These are phyloP conservation scores for Nowakowskiella sp. DNA, from an alignment of 192 early-diverging fungal genomes.

Conservation along the genomic window DNA sequence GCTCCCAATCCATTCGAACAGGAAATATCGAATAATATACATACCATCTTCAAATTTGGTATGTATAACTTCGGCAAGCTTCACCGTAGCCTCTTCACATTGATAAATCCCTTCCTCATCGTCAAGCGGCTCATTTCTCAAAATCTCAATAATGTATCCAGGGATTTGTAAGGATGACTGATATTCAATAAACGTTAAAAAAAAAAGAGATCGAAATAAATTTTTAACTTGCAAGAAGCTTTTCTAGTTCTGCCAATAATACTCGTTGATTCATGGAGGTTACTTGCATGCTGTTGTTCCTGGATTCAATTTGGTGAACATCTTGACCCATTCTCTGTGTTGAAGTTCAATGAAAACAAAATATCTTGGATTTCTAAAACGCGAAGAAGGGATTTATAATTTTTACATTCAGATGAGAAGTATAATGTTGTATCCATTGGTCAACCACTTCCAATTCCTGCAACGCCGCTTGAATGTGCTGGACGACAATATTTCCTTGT, in stretches of 20 bases:
- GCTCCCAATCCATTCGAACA: slow-evolving; percentile 10
- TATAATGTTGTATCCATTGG: slow-evolving; percentile 77
- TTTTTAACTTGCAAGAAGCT: slow-evolving; percentile 51
- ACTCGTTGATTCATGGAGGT: slow-evolving; percentile 82
- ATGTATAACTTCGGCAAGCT: slow-evolving; percentile 23
- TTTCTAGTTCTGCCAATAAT: slow-evolving; percentile 78
- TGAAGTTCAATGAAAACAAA: slow-evolving; percentile 3
- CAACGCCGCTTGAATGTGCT: slow-evolving; percentile 77
- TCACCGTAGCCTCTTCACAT: slow-evolving; percentile 35
- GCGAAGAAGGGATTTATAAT: neutral
- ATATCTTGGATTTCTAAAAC: neutral
- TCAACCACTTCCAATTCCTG: slow-evolving; percentile 78
- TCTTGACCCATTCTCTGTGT: slow-evolving; percentile 84
- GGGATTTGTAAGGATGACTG: slow-evolving; percentile 25
- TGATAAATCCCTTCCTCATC: slow-evolving; percentile 30
- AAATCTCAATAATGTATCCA: slow-evolving; percentile 27
- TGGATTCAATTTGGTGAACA: slow-evolving; percentile 88
- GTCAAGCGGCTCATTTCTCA: slow-evolving; percentile 41
- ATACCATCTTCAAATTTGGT: slow-evolving; percentile 21
- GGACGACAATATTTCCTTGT: slow-evolving; percentile 68
- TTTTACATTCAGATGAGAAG: slow-evolving; percentile 72
- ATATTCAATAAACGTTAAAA: neutral
- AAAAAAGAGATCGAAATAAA: slow-evolving; percentile 8
- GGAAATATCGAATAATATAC: neutral
- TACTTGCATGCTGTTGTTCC: slow-evolving; percentile 85